A percentile compares a stretch with the other conserved stretches of the same genome.
Conservation (phyloP, 768 basidiomycete genomes). For the Agaricus blazei region DNA sequence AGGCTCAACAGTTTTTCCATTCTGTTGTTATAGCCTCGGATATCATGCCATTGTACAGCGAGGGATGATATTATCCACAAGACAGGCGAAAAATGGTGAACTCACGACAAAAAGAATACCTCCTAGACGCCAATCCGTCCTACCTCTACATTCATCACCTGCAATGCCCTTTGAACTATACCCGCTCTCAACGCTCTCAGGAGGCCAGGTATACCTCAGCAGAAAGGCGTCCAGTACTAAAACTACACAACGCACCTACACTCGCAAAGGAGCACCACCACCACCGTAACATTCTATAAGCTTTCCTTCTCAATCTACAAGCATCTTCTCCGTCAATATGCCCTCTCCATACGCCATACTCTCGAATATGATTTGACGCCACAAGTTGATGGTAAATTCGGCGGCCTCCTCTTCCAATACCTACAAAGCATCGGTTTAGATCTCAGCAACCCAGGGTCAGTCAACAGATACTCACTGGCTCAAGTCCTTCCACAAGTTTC, state of each 20-base stretch:
- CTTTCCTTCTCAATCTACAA: constrained; percentile 54
- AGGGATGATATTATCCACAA: constrained; percentile 7
- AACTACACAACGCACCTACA: constrained; percentile 63
- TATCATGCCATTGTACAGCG: constrained; percentile 6
- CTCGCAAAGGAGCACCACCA: constrained; percentile 28
- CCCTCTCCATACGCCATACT: constrained; percentile 92
- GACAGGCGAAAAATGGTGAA: constrained; percentile 39
- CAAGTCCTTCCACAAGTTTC: constrained; percentile 85
- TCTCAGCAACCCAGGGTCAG: not conserved
- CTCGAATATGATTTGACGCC: constrained; percentile 94
- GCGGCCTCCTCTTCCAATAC: constrained; percentile 90
- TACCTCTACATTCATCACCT: constrained; percentile 15
- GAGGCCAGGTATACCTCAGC: constrained; percentile 38
- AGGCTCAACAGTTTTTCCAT: not conserved
- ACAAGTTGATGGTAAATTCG: constrained; percentile 72
- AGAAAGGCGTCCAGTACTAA: constrained; percentile 30
- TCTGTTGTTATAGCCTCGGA: not conserved
- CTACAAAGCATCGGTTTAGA: constrained; percentile 31
- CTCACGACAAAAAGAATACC: constrained; percentile 38
- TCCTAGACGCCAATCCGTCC: not conserved
- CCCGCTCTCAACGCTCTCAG: constrained; percentile 17
- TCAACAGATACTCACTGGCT: constrained; percentile 63
- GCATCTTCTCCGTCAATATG: constrained; percentile 78
- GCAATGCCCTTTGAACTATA: constrained; percentile 21
- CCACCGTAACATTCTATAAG: constrained; percentile 12